phyloP scores from a whole-genome alignment of 345 rosid species.

The Lepidium aucheri region DNA sequence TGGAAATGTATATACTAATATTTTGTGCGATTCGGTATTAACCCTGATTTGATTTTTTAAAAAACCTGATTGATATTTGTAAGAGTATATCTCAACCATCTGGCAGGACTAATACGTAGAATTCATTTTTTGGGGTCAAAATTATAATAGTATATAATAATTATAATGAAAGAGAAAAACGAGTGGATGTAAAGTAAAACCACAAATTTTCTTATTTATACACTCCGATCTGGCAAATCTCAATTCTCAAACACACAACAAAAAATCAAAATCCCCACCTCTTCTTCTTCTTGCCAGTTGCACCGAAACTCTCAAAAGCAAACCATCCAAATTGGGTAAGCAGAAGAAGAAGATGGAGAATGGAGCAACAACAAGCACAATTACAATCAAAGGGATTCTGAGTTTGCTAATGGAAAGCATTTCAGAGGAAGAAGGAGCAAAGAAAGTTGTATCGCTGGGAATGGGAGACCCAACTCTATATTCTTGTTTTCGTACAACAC shows the following conservation, averaged over 20 bases:
- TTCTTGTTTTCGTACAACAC: constrained; percentile 69
- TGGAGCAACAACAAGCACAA: constrained; percentile 33
- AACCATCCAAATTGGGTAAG: background rate
- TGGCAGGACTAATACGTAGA: background rate
- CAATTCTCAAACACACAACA: constrained; percentile 2
- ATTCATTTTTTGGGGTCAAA: too few species aligned
- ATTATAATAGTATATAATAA: background rate
- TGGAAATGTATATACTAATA: too few species aligned
- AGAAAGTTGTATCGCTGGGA: constrained; percentile 60
- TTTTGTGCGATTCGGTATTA: background rate
- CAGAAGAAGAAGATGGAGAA: constrained; percentile 25
- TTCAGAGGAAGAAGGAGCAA: constrained; percentile 26
- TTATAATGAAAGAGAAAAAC: background rate
- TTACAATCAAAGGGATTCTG: constrained; percentile 76
- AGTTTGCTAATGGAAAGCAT: constrained; percentile 52
- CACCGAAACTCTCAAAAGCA: background rate
- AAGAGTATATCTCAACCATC: background rate
- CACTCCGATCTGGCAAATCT: constrained; percentile 11
- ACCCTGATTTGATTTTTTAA: too few species aligned
- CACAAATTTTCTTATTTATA: background rate
- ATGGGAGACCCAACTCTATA: constrained; percentile 91
- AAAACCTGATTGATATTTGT: too few species aligned
- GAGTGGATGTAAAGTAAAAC: constrained; percentile 10
- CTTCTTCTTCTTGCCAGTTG: background rate
- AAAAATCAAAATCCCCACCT: background rate